Base-by-base conservation (phyloP, 177 flowering plant genomes). In the Vitis hybrid region DNA sequence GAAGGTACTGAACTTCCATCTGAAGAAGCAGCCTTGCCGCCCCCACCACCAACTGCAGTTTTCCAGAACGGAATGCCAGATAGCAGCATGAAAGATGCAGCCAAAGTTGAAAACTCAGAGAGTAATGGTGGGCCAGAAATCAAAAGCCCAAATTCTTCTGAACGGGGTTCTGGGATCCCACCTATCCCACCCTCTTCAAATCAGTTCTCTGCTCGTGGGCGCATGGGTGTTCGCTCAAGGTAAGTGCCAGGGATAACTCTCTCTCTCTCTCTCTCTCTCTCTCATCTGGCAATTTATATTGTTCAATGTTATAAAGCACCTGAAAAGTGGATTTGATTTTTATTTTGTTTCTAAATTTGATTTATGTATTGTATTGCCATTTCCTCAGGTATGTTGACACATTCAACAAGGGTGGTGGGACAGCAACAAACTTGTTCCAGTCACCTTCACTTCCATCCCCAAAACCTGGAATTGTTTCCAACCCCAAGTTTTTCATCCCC, bases 401-500 rank as follows among this genome's bases (percentile, higher is more conserved):
- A 11, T 77, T 77, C 65, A 69, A 73, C 68, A 69, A 77, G 48
- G 80, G 71, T 62, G 77, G 77, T 15, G 77, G 71, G 26, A 68
- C 57, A 50, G 58, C 74, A 29, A 45, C 71, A 56, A 66, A 31
- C 57, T 15, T 69, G n/a, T 89, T 85, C 74, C 88, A 78, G 71
- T 77, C 92, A 26, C 29, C 29, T 26, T 26, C 29, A 26, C 4
- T 26, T 88, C 76, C 91, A 68, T 71, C 84, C 53, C 66, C 76
- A 22, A 90, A 82, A 72, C 79, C 88, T 20, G 75, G 68, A 26
- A 76, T 26, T 61, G 65, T 71, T 80, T 60, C 29, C 4, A 80
- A 68, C 67, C 77, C 88, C 5, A 90, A 77, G 52, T 88, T 90
- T 73, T 90, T 90, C 56, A 68, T 88, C 16, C 94, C 94, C 5